phyloP scores from a whole-genome alignment of 73 alveolate species.

The Paramecium pentaurelia region DNA sequence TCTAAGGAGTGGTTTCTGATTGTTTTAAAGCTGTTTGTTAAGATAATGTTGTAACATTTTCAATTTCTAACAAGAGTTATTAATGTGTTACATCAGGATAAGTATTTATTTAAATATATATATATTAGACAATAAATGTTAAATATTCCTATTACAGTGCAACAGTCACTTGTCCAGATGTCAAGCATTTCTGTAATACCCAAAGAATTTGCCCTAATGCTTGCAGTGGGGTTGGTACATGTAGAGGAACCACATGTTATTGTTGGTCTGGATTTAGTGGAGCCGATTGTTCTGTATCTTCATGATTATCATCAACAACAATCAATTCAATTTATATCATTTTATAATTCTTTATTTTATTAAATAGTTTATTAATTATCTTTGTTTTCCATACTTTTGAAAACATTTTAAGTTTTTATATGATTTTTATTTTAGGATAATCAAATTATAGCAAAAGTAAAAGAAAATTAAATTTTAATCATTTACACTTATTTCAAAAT shows the following conservation, averaged over 20 bases:
- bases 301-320: not conserved
- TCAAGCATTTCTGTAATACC: not conserved
- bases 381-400: no score
- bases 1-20: not conserved
- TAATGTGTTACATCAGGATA: not conserved
- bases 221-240: not conserved
- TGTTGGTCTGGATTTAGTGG: conserved; percentile 11
- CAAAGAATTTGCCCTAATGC: not conserved
- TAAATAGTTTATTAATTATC: no score
- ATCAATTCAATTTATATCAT: no score
- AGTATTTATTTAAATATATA: not conserved
- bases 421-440: no score
- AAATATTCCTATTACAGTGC: not conserved
- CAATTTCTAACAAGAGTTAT: not conserved
- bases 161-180: not conserved
- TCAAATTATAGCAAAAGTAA: no score
- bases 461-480: no score
- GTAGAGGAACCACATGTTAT: conserved; percentile 7
- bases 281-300: not conserved
- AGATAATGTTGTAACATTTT: not conserved
- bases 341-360: no score
- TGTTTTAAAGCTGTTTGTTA: not conserved
- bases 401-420: no score
- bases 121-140: not conserved
- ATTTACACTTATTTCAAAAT: no score